These are phyloP conservation scores for Ophiostoma sp. DNA, from an alignment of 2,329 filamentous ascomycete genomes.

Conservation along the genomic window DNA sequence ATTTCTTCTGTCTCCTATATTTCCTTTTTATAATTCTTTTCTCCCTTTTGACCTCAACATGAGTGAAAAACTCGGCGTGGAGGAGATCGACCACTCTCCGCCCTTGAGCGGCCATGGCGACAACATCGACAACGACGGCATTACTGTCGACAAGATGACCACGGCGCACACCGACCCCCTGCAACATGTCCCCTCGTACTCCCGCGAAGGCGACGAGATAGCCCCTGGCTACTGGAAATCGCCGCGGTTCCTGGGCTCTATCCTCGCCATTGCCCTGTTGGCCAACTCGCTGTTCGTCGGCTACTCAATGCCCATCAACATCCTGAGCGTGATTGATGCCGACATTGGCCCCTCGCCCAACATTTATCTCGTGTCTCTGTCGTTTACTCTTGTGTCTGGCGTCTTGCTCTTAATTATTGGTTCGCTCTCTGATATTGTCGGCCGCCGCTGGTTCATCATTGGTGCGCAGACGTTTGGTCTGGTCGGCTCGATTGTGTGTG, in stretches of 20 bases:
- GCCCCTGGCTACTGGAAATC: constrained; percentile 19
- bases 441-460: constrained; percentile 43
- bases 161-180: neutral
- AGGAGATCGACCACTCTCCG: neutral
- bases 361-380: constrained; percentile 21
- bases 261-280: constrained; percentile 11
- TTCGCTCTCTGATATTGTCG: constrained; percentile 44
- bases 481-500: constrained; percentile 42
- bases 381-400: constrained; percentile 11
- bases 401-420: constrained; percentile 38
- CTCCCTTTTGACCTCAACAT: neutral
- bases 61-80: neutral
- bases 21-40: neutral
- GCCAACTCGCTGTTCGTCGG: constrained; percentile 22
- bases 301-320: constrained; percentile 21
- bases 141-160: neutral
- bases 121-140: neutral
- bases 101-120: neutral
- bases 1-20: neutral
- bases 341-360: constrained; percentile 23
- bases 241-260: constrained; percentile 16
- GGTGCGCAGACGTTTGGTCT: constrained; percentile 36
- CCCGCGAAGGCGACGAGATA: neutral
- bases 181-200: neutral
- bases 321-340: constrained; percentile 18